Evolutionary conservation across 768 basidiomycete species (phyloP).

Genomic region (Pisolithus marmoratus): DNA sequence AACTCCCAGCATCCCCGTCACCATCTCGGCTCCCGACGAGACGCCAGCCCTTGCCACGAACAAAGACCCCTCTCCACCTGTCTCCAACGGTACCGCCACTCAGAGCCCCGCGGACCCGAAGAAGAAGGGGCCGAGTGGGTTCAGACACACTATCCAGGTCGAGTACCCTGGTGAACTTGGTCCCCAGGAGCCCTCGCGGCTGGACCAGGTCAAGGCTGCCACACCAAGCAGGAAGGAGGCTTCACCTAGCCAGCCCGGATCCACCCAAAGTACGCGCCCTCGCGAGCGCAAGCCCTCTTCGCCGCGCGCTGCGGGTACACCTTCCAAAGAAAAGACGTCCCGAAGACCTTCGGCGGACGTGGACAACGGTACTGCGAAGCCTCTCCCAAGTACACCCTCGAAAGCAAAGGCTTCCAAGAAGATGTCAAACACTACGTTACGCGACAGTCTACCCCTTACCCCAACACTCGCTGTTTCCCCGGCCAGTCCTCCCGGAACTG

Average conservation of each 20-base stretch:
- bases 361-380: slow-evolving; percentile 16
- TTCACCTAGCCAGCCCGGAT: slow-evolving; percentile 5
- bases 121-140: slow-evolving; percentile 40
- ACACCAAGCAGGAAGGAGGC: slow-evolving; percentile 11
- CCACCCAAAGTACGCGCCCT: slow-evolving; percentile 11
- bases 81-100: slow-evolving; percentile 23
- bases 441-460: slow-evolving; percentile 24
- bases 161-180: slow-evolving; percentile 70
- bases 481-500: slow-evolving; percentile 36
- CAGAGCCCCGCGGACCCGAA: slow-evolving; percentile 41
- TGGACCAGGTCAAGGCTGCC: slow-evolving; percentile 16
- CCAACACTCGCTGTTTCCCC: slow-evolving; percentile 33
- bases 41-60: slow-evolving; percentile 11
- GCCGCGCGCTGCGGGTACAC: slow-evolving; percentile 2
- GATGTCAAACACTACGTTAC: slow-evolving; percentile 20
- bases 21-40: slow-evolving; percentile 24
- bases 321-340: slow-evolving; percentile 14
- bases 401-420: slow-evolving; percentile 19
- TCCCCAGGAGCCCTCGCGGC: slow-evolving; percentile 18
- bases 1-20: slow-evolving; percentile 22
- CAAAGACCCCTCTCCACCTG: slow-evolving; percentile 13
- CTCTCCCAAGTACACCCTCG: slow-evolving; percentile 23
- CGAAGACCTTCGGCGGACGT: slow-evolving; percentile 8
- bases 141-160: slow-evolving; percentile 93
- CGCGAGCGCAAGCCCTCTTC: slow-evolving; percentile 16